Evolutionary conservation across 306 rosid genomes (phyloP), one percentile per base, ranked within the genome.

Genomic region (Castanospermum australe): DNA sequence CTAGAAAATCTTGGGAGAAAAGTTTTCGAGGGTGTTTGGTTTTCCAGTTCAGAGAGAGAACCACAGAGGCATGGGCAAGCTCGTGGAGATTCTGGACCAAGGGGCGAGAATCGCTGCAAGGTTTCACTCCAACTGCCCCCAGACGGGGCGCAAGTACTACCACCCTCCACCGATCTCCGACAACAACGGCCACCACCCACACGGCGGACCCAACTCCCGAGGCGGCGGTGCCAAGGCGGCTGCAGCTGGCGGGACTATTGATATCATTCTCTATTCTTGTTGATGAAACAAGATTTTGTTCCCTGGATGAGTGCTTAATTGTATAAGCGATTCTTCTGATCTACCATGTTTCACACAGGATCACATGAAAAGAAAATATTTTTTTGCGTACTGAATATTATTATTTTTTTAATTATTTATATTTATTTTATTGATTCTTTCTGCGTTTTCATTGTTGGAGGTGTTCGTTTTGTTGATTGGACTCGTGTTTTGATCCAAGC

Each of bases 141-240:
- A 89, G 6, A 91, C 96, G 1, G 88, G 89, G 9, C 86, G 96
- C 25, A 89, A 81, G 87, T 91, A 80, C 81, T 91, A 91, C 78
- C 96, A 89, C 36, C 96, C 96, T 35, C 93, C 91, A n/a, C 78
- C 71, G 0, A 11, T 33, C 51, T 65, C 81, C 54, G 84, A 84
- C 21, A 38, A 67, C 42, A 41, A 76, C 14, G 80, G 76, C 56
- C 11, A 73, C 77, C 83, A 81, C 0, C 11, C 32, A 10, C 67
- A 56, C 15, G 83, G 15, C 52, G 82, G 81, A 10, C 44, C 42
- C 32, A 0, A 77, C 24, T 20, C 13, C 5, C 44, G n/a, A 12
- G 44, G 75, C 5, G 68, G 59, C 30, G 82, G 82, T 54, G 41
- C n/a, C 67, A 84, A 87, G 30, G 70, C 77, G 2, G 52, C 11